Evolutionary conservation across 1,139 yeast genomes (phyloP).

Genomic region (Debaryomyces nepalensis): DNA sequence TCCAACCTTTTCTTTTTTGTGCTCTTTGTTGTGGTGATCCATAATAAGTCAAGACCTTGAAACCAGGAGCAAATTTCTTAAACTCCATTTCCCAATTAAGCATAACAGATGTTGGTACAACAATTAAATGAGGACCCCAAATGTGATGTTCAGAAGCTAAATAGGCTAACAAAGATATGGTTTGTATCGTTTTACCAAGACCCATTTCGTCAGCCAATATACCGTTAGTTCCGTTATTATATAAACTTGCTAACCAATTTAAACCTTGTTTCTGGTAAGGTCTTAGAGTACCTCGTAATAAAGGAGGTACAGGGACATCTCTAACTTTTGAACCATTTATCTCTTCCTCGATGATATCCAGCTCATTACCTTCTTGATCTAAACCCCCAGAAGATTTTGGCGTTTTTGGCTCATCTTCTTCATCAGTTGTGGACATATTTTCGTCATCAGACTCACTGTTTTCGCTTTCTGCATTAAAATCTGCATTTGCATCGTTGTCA

Average conservation of each 20-base stretch:
- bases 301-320: slow-evolving; percentile 71
- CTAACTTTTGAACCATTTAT: slow-evolving; percentile 58
- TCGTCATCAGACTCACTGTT: slow-evolving; percentile 24
- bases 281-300: slow-evolving; percentile 81
- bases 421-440: slow-evolving; percentile 30
- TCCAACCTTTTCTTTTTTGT: slow-evolving; percentile 97
- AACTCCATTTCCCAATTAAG: slow-evolving; percentile 99
- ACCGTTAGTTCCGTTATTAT: slow-evolving; percentile 92
- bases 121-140: slow-evolving; percentile 98
- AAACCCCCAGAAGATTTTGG: slow-evolving; percentile 27
- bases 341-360: slow-evolving; percentile 32
- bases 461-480: slow-evolving; percentile 22
- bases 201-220: slow-evolving; percentile 99
- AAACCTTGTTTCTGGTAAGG: slow-evolving; percentile 95
- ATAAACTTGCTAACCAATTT: slow-evolving; percentile 95
- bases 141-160: slow-evolving; percentile 90
- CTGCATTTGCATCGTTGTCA: slow-evolving; percentile 19
- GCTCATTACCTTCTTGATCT: slow-evolving; percentile 20
- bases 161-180: slow-evolving; percentile 83
- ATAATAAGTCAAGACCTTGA: slow-evolving; percentile 91
- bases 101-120: slow-evolving; percentile 98
- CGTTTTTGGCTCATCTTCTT: slow-evolving; percentile 34
- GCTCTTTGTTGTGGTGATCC: slow-evolving; percentile 99
- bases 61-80: slow-evolving; percentile 97
- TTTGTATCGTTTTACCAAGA: slow-evolving; percentile 94